Evolutionary conservation across 805 yeast genomes (phyloP).

Genomic region (Pichia ethanolica): DNA sequence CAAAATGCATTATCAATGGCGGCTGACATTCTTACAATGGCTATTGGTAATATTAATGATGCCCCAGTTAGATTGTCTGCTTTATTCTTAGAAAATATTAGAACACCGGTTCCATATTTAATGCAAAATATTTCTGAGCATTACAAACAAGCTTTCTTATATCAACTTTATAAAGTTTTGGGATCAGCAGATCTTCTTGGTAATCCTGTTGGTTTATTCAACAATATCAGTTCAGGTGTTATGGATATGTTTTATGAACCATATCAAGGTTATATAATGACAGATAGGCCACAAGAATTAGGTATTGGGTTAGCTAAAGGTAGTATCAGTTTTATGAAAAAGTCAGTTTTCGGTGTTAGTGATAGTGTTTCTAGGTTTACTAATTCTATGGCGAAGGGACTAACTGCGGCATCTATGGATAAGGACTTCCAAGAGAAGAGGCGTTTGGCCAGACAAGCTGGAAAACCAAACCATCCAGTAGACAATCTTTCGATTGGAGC

Average conservation of each 20-base stretch:
- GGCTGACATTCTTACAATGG: constrained; percentile 86
- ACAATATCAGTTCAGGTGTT: constrained; percentile 88
- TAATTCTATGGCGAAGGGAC: constrained; percentile 90
- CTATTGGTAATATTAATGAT: constrained; percentile 92
- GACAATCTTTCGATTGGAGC: constrained; percentile 85
- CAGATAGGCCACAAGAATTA: constrained; percentile 90
- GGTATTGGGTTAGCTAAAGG: constrained; percentile 97
- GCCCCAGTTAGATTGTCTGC: constrained; percentile 92
- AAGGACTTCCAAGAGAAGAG: constrained; percentile 79
- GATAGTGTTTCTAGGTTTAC: constrained; percentile 91
- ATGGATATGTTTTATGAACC: constrained; percentile 97
- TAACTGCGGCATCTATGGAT: constrained; percentile 87
- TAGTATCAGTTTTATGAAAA: constrained; percentile 86
- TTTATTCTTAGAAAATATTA: constrained; percentile 75
- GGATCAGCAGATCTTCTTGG: constrained; percentile 97
- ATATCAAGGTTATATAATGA: constrained; percentile 88
- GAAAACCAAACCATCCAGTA: constrained; percentile 69
- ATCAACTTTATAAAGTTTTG: constrained; percentile 83
- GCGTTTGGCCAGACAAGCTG: constrained; percentile 59
- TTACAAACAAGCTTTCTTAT: constrained; percentile 85
- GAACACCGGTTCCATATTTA: constrained; percentile 76
- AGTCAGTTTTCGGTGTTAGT: constrained; percentile 89
- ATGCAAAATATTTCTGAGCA: constrained; percentile 69
- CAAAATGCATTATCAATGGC: constrained; percentile 68
- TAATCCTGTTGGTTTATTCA: constrained; percentile 94